Evolutionary conservation across 140 eudicot genomes (phyloP).

Genomic region (Ambrosia hybrid): DNA sequence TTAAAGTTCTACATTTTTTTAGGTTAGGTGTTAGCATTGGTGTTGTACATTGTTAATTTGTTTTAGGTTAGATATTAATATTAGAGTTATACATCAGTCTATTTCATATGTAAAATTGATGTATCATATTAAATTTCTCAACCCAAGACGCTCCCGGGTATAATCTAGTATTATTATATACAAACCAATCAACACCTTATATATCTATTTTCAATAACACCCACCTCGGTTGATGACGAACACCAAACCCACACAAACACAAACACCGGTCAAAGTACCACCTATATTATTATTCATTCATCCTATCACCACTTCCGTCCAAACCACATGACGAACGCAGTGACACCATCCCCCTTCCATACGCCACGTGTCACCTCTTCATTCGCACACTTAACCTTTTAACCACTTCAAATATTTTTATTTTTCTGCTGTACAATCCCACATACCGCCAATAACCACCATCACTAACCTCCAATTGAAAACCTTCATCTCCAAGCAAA

Average conservation of each 20-base stretch:
- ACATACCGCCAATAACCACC: not conserved
- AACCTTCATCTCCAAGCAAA: slow-evolving; percentile 37
- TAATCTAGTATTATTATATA: too few species aligned
- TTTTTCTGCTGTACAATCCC: too few species aligned
- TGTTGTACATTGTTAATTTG: too few species aligned
- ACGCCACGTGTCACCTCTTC: slow-evolving; percentile 20
- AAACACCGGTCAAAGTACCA: slow-evolving; percentile 31
- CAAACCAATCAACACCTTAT: too few species aligned
- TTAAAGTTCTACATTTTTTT: too few species aligned
- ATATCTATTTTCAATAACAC: not conserved
- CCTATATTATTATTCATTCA: not conserved
- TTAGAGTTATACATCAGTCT: too few species aligned
- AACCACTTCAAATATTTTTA: too few species aligned
- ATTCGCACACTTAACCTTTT: slow-evolving; percentile 5
- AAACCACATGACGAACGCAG: slow-evolving; percentile 40
- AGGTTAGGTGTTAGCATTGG: too few species aligned
- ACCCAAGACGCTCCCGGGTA: too few species aligned
- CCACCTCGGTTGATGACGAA: slow-evolving; percentile 18
- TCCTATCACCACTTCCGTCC: slow-evolving; percentile 22
- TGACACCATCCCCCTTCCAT: slow-evolving; percentile 22
- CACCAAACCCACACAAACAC: slow-evolving; percentile 19
- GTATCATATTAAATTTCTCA: too few species aligned
- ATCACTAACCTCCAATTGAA: not conserved
- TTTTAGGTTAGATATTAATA: too few species aligned
- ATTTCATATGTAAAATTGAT: too few species aligned